Conservation (phyloP, 345 rosid species). For the Lagerstroemia speciosa region DNA sequence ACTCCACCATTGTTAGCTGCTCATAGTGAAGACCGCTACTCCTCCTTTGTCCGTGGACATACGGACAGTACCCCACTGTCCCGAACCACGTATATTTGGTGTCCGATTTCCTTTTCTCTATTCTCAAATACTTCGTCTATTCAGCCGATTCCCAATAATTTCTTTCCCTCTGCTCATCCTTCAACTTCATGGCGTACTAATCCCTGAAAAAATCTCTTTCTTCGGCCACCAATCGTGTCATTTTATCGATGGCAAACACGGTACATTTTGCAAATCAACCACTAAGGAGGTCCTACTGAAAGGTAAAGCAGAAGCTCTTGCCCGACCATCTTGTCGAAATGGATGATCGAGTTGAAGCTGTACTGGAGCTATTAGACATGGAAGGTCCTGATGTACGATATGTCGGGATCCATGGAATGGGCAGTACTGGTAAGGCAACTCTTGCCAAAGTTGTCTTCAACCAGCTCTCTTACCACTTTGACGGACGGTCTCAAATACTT, state of each 20-base stretch:
- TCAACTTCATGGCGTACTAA: too few relatives aligned
- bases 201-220: neutral
- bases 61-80: too few relatives aligned
- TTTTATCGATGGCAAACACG: neutral
- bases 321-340: constrained; percentile 1
- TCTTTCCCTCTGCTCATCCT: too few relatives aligned
- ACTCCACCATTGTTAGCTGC: too few relatives aligned
- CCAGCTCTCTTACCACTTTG: neutral
- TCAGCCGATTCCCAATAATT: too few relatives aligned
- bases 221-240: neutral
- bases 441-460: neutral
- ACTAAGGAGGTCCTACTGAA: neutral
- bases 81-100: too few relatives aligned
- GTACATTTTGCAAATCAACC: neutral
- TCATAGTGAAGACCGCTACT: too few relatives aligned
- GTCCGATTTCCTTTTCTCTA: too few relatives aligned
- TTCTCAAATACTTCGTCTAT: too few relatives aligned
- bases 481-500: neutral
- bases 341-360: neutral
- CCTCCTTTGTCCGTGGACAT: too few relatives aligned
- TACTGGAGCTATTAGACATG: neutral
- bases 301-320: neutral
- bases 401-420: neutral
- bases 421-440: constrained; percentile 3
- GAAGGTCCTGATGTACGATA: neutral